Evolutionary conservation across 257 asterid species (phyloP), one percentile per base, ranked within the genome.

Genomic region (Jacaranda copaia): DNA sequence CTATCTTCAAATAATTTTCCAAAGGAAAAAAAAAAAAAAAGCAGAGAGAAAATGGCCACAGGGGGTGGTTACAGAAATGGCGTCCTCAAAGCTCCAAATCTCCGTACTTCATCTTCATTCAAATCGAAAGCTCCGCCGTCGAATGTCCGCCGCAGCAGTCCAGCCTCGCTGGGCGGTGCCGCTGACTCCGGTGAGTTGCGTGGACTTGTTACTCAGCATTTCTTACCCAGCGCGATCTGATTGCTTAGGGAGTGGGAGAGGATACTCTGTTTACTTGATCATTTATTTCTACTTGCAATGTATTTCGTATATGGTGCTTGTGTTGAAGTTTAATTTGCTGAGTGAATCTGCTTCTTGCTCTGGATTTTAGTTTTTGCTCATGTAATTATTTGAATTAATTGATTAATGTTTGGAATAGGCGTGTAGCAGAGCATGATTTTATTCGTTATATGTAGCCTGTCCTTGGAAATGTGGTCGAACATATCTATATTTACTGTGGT

Each of bases 41-140:
- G 60, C 14, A 38, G 52, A 35, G 58, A 20, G 46, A 16, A 70
- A 74, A 90, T 90, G 97, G 92, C 98, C 72, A 82, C 96, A 13
- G 88, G 90, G 65, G 88, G 88, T 64, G 86, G 79, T 72, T 79
- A 82, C 84, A 75, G 93, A 69, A 93, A 93, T 77, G 96, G 97
- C 80, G 83, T 79, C 57, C 91, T 84, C 76, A 94, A 85, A 81
- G 84, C 87, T 20, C 79, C 90, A 43, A 88, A 83, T 79, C 87
- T 89, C 38, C 94, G 98, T 35, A 71, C 86, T 52, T 92, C 99
- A 3, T 83, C 98, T 64, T 92, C 99, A 13, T 89, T 94, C 81
- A 94, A 94, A 89, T 85, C 97, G 55, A 94, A 92, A 89, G 76
- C 78, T 73, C 86, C 92, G 40, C 81, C 92, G 76, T 42, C 96